phyloP scores from a whole-genome alignment of 208 protist species.

The Acanthamoeba sp. region DNA sequence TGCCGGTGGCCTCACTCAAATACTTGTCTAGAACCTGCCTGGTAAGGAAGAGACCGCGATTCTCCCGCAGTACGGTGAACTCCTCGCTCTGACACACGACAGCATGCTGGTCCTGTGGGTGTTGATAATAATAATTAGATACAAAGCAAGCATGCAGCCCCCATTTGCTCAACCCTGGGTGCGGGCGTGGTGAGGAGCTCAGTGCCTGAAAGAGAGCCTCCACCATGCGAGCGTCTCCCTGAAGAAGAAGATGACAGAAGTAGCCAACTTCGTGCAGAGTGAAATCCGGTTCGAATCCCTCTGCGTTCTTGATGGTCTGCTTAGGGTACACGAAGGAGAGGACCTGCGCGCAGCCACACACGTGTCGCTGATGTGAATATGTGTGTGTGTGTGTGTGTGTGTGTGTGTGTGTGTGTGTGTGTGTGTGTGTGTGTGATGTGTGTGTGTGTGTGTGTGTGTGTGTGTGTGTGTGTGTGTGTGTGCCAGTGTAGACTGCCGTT shows the following conservation, averaged over 20 bases:
- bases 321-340: not conserved
- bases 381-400: too few species aligned
- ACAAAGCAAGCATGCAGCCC: too few species aligned
- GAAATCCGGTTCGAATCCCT: constrained; percentile 13
- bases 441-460: too few species aligned
- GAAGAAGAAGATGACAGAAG: not conserved
- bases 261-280: constrained; percentile 28
- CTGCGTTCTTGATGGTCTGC: not conserved
- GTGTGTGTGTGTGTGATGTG: too few species aligned
- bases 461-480: too few species aligned
- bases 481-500: too few species aligned
- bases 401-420: too few species aligned
- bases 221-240: constrained; percentile 32
- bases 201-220: not conserved
- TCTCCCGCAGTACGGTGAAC: not conserved
- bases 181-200: not conserved
- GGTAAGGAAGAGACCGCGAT: not conserved
- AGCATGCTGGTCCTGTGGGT: not conserved
- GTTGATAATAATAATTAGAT: too few species aligned
- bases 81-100: not conserved
- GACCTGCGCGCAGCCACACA: not conserved
- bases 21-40: constrained; percentile 6
- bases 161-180: too few species aligned
- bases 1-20: not conserved
- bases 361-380: not conserved